Evolutionary conservation across 331 rosid species (phyloP).

Genomic region (Pyrus hybrid): DNA sequence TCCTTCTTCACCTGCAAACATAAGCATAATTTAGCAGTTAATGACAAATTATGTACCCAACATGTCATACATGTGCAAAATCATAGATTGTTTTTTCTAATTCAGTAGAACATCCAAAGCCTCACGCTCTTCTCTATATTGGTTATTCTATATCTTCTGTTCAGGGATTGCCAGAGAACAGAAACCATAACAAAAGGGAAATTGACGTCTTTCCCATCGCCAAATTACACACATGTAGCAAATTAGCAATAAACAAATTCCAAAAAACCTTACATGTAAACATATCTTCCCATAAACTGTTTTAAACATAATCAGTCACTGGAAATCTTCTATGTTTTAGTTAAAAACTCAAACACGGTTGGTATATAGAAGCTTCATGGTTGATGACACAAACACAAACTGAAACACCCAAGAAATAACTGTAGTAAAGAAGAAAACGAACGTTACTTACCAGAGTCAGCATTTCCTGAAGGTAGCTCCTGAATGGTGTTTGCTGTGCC

Average conservation of each 20-base stretch:
- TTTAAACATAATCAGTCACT: not conserved
- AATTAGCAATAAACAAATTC: not conserved
- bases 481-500: slow-evolving; percentile 94
- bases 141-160: not conserved
- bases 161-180: not conserved
- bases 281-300: not conserved
- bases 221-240: not conserved
- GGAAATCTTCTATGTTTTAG: not conserved
- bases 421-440: not conserved
- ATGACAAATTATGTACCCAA: not conserved
- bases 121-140: slow-evolving; percentile 45
- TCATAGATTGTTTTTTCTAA: too few relatives aligned
- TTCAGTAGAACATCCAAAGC: slow-evolving; percentile 19
- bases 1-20: slow-evolving; percentile 81
- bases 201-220: not conserved
- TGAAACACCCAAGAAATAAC: not conserved
- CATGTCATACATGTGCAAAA: too few relatives aligned
- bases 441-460: slow-evolving; percentile 53
- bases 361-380: not conserved
- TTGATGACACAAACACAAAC: not conserved
- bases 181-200: not conserved
- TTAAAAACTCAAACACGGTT: not conserved
- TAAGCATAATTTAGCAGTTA: not conserved
- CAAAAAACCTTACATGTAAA: not conserved
- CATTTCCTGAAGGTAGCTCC: slow-evolving; percentile 91